These are phyloP conservation scores for Schoenoplectus triqueter DNA, from an alignment of 202 grass and related monocot genomes.

Conservation along the genomic window DNA sequence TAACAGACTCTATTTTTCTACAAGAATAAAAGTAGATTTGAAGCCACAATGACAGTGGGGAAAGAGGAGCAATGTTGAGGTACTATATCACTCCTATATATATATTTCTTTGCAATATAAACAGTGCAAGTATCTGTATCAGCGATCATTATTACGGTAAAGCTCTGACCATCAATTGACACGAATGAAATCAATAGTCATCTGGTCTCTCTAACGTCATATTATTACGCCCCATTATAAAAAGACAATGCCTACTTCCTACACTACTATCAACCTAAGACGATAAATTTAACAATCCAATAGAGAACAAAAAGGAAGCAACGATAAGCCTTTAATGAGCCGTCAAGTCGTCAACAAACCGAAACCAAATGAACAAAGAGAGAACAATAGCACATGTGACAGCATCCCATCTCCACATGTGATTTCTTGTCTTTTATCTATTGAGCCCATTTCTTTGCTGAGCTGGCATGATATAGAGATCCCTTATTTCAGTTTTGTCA, in stretches of 20 bases:
- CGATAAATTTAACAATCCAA: slow-evolving; percentile 20
- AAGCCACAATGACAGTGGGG: too few species aligned
- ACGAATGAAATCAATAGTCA: background rate
- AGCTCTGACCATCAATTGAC: background rate
- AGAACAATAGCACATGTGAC: slow-evolving; percentile 36
- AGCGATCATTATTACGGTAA: background rate
- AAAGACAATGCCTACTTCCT: background rate
- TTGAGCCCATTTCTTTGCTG: slow-evolving; percentile 27
- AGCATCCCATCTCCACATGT: slow-evolving; percentile 35
- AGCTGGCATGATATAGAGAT: slow-evolving; percentile 34
- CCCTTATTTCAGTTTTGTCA: background rate
- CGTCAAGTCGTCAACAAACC: slow-evolving; percentile 33
- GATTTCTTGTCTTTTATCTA: slow-evolving; percentile 35
- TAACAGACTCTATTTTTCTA: too few species aligned
- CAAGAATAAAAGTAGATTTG: too few species aligned
- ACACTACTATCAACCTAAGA: background rate
- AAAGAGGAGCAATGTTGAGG: too few species aligned
- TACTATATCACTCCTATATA: too few species aligned
- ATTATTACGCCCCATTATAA: background rate
- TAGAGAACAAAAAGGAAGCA: slow-evolving; percentile 34
- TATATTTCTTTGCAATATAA: background rate
- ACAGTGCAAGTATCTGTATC: background rate
- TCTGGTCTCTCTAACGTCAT: background rate
- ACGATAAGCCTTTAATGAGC: slow-evolving; percentile 27
- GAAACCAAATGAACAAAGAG: slow-evolving; percentile 21